Conservation (phyloP, 371 early-diverging fungal genomes). For the Chytridium lagenaria region DNA sequence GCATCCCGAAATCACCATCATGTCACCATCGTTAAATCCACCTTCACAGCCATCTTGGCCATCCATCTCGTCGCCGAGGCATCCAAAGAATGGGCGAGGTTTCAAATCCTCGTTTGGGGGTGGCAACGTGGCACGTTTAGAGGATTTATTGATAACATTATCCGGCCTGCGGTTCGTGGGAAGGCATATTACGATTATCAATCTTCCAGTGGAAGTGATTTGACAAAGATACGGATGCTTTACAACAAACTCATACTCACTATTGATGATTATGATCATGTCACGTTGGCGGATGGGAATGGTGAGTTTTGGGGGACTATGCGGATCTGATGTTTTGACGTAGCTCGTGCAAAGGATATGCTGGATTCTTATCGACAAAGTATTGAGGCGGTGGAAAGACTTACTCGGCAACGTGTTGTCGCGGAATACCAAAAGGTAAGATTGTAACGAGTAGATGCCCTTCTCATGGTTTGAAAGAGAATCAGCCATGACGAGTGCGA, state of each 20-base stretch:
- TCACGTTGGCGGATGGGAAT: conserved; percentile 21
- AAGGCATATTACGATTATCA: conserved; percentile 10
- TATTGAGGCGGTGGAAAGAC: conserved; percentile 31
- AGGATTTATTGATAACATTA: conserved; percentile 25
- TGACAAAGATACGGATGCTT: conserved; percentile 40
- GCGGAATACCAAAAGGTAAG: conserved; percentile 39
- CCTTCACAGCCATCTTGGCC: conserved; percentile 2
- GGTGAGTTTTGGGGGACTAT: conserved; percentile 17
- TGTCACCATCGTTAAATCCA: conserved; percentile 11
- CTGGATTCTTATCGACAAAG: conserved; percentile 32
- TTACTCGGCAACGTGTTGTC: conserved; percentile 23
- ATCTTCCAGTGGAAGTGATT: conserved; percentile 8
- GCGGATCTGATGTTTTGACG: not conserved
- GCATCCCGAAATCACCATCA: not conserved
- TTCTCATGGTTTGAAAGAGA: conserved; percentile 14
- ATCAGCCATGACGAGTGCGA: conserved; percentile 42
- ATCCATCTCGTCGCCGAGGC: not conserved
- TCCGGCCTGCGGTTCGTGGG: conserved; percentile 20
- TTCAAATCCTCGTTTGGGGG: not conserved
- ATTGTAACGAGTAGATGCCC: not conserved
- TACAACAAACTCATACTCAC: conserved; percentile 34
- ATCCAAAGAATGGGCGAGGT: conserved; percentile 2
- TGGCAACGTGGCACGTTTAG: conserved; percentile 20
- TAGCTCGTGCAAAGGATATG: conserved; percentile 38
- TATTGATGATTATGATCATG: conserved; percentile 42